Base-by-base conservation (phyloP, 768 basidiomycete genomes). In the Xerocomus brunneocitrinus region DNA sequence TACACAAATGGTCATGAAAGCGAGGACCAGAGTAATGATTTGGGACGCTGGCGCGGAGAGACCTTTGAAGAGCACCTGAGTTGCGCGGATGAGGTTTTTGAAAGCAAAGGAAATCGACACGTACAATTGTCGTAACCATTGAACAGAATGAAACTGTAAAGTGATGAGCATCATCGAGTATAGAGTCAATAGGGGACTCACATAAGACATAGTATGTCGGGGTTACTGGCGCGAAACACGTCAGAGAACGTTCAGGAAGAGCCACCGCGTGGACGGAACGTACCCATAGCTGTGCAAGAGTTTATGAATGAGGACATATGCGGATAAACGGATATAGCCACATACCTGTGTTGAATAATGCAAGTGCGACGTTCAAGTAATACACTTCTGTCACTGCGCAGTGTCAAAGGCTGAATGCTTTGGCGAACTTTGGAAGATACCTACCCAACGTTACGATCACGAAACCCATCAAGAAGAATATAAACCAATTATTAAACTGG, bases 351-450 rank as follows among this genome's bases (percentile, higher is more conserved):
- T 97, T 95, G 78, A 94, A 98, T 34, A 98, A 74, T 53, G 94
- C 97, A 55, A 99, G 83, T 16, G 97, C 97, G 55, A 94, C 85
- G 71, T 97, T 98, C 55, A 98, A 79, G 73, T 92, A 98, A 71
- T 90, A 95, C 63, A 98, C 90, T 69, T 98, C 95, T 53, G 85
- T 85, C 52, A 93, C 87, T 89, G 52, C 16, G 42, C 13, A 39
- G 44, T 16, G 43, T 65, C 47, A 67, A 50, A 31, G 4, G 16
- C 19, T 28, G 38, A 6, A 45, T n/a, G 8, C 1, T 39, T 34
- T 16, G 5, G 40, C 5, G 16, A 35, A 7, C 13, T 19, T 19
- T 31, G 54, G 30, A 49, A 49, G 49, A 56, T 5, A 73, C 89
- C 62, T 63, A 83, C 92, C 64, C 16, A 98, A 76, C 0, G 95